Conservation (phyloP, 176 grass and related monocot species). For the Sorghum bicolor region DNA sequence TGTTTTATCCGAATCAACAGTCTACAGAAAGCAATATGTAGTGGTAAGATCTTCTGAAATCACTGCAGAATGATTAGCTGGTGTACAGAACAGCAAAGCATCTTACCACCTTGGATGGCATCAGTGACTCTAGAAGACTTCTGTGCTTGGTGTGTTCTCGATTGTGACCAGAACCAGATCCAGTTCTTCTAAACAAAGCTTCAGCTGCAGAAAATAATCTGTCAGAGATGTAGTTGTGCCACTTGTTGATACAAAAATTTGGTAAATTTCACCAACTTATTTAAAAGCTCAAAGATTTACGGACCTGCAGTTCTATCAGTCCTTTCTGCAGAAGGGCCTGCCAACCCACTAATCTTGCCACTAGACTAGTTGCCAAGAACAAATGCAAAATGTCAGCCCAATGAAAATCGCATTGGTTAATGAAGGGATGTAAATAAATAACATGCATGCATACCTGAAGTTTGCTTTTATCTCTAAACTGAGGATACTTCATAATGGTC, state of each 20-base stretch:
- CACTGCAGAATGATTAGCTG: neutral
- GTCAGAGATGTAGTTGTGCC: conserved; percentile 32
- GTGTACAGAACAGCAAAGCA: neutral
- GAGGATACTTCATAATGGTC: conserved; percentile 77
- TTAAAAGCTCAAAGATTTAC: neutral
- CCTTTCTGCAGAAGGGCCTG: conserved; percentile 53
- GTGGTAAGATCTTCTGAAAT: neutral
- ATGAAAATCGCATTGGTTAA: neutral
- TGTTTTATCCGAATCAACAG: conserved; percentile 31
- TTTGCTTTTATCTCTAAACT: conserved; percentile 54
- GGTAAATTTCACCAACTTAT: neutral
- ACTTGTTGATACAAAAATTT: neutral
- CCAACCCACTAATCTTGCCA: conserved; percentile 38
- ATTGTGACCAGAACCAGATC: conserved; percentile 36
- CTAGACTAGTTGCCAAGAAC: conserved; percentile 34
- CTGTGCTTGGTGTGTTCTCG: conserved; percentile 53
- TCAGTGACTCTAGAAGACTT: conserved; percentile 44
- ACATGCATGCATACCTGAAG: conserved; percentile 30
- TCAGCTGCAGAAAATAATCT: conserved; percentile 50
- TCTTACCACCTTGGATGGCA: conserved; percentile 37
- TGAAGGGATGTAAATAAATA: conserved; percentile 21
- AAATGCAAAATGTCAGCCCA: conserved; percentile 24
- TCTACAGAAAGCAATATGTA: neutral
- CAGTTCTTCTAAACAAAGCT: conserved; percentile 57
- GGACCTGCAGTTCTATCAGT: conserved; percentile 56